Base-by-base conservation (phyloP, 2,329 filamentous ascomycete genomes). In the Leptographium procerum region DNA sequence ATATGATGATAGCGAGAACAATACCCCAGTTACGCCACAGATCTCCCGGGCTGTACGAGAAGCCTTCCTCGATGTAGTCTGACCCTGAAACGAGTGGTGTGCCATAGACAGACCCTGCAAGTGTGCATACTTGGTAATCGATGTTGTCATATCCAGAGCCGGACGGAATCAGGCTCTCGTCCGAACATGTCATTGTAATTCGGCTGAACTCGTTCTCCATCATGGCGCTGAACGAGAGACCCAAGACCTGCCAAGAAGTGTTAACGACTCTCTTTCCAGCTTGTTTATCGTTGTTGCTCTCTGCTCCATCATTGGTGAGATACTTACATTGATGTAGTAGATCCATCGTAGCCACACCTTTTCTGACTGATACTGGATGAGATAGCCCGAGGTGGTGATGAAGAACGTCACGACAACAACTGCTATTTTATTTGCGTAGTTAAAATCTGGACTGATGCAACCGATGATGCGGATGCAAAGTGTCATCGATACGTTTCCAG, bases 21-120 rank as follows among this genome's bases (percentile, higher is more conserved):
- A 96, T 94, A 1, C 88, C 89, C 69, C 87, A 89, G 70, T 94
- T 91, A 48, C 89, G 80, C 90, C 90, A 95, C 1, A 94, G 75
- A 56, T 92, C 81, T 1, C 74, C 72, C 0, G 80, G 78, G 14
- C 75, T 69, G 72, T 91, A 95, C 0, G 79, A 78, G 69, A 88
- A 95, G 0, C 78, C 83, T 26, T 82, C 71, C 0, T 79, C 75
- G 61, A 95, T 81, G 68, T 95, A 95, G 16, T 77, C 79, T 0
- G 74, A 72, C 4, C 90, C 91, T 1, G 79, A 77, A 0, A 95
- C 82, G 11, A 76, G 67, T 1, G 76, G 70, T 0, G 80, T 85
- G 1, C 90, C 89, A 0, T 86, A 75, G 0, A 73, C 75, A 9
- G 87, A 88, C 1, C 90, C 91, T 1, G 86, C 72, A 3, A 95